These are phyloP conservation scores for Globisporangium cederbergense DNA, from an alignment of 352 stramenopile genomes.

Conservation along the genomic window DNA sequence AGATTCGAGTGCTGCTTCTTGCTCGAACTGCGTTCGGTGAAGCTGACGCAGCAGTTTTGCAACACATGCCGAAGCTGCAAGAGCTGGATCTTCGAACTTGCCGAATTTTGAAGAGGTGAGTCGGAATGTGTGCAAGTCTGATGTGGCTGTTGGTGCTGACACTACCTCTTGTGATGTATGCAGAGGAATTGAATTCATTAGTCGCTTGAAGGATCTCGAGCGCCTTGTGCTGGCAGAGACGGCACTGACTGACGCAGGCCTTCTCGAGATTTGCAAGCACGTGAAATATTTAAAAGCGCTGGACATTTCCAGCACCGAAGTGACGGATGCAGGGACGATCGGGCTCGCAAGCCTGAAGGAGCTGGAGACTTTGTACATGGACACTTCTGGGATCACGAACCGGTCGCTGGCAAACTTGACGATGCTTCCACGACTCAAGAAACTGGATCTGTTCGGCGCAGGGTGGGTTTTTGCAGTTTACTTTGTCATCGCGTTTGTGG, in stretches of 20 bases:
- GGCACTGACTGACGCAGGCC: conserved; percentile 44
- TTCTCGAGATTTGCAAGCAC: conserved; percentile 62
- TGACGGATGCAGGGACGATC: conserved; percentile 53
- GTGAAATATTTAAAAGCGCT: conserved; percentile 39
- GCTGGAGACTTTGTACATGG: conserved; percentile 57
- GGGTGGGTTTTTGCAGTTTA: conserved; percentile 28
- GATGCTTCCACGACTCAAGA: conserved; percentile 45
- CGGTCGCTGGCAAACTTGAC: conserved; percentile 51
- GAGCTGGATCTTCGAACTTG: conserved; percentile 71
- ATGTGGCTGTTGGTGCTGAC: not conserved
- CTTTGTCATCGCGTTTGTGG: not conserved
- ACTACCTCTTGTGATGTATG: not conserved
- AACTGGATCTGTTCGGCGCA: conserved; percentile 73
- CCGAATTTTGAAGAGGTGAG: conserved; percentile 66
- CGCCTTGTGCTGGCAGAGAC: conserved; percentile 61
- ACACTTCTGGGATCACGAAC: conserved; percentile 66
- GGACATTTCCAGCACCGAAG: conserved; percentile 67
- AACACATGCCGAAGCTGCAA: conserved; percentile 39
- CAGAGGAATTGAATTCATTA: conserved; percentile 70
- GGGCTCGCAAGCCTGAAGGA: conserved; percentile 48
- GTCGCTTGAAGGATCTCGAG: conserved; percentile 45
- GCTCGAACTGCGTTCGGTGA: conserved; percentile 61
- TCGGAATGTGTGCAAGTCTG: not conserved
- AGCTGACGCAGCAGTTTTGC: conserved; percentile 53
- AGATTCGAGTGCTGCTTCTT: conserved; percentile 56